Conservation (phyloP, 2,329 filamentous ascomycete genomes). For the Lecanosticta acicola region DNA sequence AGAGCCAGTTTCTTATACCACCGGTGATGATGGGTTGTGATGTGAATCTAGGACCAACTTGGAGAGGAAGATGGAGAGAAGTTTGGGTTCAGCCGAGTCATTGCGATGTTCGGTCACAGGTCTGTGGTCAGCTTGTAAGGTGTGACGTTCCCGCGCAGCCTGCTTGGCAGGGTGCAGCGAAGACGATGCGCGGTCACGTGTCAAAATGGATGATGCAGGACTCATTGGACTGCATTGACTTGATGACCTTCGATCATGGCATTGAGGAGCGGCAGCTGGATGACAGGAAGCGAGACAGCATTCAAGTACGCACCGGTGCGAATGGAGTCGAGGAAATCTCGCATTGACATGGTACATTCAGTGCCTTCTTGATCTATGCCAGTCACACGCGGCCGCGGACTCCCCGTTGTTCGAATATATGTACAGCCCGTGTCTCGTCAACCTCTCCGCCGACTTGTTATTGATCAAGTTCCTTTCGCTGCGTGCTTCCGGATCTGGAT, state of each 20-base stretch:
- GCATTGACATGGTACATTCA: slow-evolving; percentile 17
- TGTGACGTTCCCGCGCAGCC: too few relatives aligned
- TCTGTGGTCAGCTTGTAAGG: too few relatives aligned
- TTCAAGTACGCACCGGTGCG: not conserved
- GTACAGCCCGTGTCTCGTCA: too few relatives aligned
- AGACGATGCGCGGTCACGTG: not conserved
- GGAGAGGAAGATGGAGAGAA: too few relatives aligned
- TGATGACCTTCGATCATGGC: too few relatives aligned
- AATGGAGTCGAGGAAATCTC: slow-evolving; percentile 11
- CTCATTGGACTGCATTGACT: not conserved
- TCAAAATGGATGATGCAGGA: not conserved
- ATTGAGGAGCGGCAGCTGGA: too few relatives aligned
- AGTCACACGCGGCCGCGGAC: slow-evolving; percentile 8
- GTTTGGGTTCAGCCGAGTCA: not conserved
- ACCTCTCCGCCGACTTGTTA: too few relatives aligned
- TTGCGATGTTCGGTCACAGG: not conserved
- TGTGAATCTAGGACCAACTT: too few relatives aligned
- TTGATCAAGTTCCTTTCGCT: slow-evolving; percentile 14
- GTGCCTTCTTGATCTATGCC: slow-evolving; percentile 17
- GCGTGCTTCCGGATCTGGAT: slow-evolving; percentile 52
- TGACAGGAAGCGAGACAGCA: too few relatives aligned
- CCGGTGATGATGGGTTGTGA: too few relatives aligned
- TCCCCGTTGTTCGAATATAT: slow-evolving; percentile 17
- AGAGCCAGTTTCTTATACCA: too few relatives aligned
- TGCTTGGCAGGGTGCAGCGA: not conserved